These are phyloP conservation scores for Ganoderma resinaceum DNA, from an alignment of 1,284 basidiomycete genomes.

Conservation along the genomic window DNA sequence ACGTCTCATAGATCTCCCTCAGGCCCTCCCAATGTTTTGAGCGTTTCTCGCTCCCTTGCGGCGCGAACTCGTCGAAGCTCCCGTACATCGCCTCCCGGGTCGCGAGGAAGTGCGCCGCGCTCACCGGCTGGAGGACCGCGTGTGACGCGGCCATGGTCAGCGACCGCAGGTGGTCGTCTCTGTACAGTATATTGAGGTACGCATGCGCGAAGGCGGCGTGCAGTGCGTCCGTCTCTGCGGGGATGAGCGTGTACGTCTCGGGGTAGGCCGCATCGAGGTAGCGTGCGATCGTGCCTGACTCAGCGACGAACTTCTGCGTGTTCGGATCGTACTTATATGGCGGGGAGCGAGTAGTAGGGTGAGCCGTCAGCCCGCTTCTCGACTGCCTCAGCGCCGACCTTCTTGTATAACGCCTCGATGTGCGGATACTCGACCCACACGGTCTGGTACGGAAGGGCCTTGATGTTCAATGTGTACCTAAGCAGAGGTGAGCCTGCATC, in stretches of 20 bases:
- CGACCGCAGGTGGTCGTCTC: not conserved
- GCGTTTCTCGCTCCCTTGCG: slow-evolving; percentile 32
- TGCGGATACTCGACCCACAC: slow-evolving; percentile 48
- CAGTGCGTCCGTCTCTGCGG: slow-evolving; percentile 36
- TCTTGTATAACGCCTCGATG: slow-evolving; percentile 39
- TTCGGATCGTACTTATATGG: slow-evolving; percentile 39
- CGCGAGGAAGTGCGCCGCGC: slow-evolving; percentile 44
- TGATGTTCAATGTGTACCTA: slow-evolving; percentile 44
- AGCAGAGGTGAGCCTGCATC: not conserved
- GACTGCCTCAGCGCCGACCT: slow-evolving; percentile 39
- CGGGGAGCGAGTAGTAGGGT: slow-evolving; percentile 42
- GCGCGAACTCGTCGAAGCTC: slow-evolving; percentile 45
- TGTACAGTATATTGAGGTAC: not conserved
- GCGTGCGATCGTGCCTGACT: slow-evolving; percentile 41
- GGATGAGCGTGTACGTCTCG: slow-evolving; percentile 34
- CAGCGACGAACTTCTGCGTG: slow-evolving; percentile 37
- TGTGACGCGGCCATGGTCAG: not conserved
- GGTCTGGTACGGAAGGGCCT: slow-evolving; percentile 43
- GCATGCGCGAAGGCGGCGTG: slow-evolving; percentile 40
- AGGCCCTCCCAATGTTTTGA: not conserved
- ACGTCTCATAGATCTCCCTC: not conserved
- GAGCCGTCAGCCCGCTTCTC: slow-evolving; percentile 31
- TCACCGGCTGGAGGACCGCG: slow-evolving; percentile 12
- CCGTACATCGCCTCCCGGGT: slow-evolving; percentile 44
- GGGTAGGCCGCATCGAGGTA: slow-evolving; percentile 46